A percentile compares a stretch with the other conserved stretches of the same genome.
These are phyloP conservation scores for Zymoseptoria ardabiliae DNA, from an alignment of 2,329 filamentous ascomycete genomes.

Conservation along the genomic window DNA sequence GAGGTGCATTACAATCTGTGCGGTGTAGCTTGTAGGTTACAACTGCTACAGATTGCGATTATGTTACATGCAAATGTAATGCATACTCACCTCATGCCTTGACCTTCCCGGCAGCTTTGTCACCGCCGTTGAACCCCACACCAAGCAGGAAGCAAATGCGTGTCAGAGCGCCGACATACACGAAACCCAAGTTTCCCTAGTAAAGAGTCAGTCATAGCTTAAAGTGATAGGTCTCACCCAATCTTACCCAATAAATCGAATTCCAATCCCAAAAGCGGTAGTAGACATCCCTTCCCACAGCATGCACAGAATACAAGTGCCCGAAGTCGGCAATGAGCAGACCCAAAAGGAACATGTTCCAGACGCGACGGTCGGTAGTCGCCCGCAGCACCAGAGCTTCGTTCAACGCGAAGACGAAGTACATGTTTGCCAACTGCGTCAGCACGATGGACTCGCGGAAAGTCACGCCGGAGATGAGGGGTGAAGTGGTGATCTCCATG, in stretches of 20 bases:
- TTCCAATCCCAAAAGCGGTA: conserved; percentile 31
- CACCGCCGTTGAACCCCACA: conserved; percentile 17
- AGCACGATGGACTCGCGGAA: conserved; percentile 57
- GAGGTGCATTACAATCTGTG: not conserved
- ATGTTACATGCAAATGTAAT: not conserved
- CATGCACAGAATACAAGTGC: conserved; percentile 60
- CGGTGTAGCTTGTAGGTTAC: not conserved
- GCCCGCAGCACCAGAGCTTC: conserved; percentile 68
- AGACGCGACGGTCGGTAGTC: conserved; percentile 61
- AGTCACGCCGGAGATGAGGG: conserved; percentile 40
- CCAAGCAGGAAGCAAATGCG: conserved; percentile 28
- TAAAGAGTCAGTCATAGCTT: not conserved
- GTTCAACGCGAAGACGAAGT: conserved; percentile 68
- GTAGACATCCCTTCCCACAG: conserved; percentile 49
- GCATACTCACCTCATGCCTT: not conserved
- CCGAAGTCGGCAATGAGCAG: conserved; percentile 70
- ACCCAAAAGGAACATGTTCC: conserved; percentile 59
- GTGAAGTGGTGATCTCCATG: conserved; percentile 39
- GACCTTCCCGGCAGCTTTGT: not conserved
- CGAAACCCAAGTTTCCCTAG: conserved; percentile 26
- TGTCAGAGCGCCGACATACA: conserved; percentile 30
- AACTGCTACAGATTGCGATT: not conserved
- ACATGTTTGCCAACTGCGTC: conserved; percentile 70
- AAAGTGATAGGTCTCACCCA: no score
- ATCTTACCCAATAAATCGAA: conserved; percentile 25